Percentiles rank a stretch among this genome's conserved stretches.
These are phyloP conservation scores for Exophiala sp. DNA, from an alignment of 2,329 filamentous ascomycete genomes.

Conservation along the genomic window DNA sequence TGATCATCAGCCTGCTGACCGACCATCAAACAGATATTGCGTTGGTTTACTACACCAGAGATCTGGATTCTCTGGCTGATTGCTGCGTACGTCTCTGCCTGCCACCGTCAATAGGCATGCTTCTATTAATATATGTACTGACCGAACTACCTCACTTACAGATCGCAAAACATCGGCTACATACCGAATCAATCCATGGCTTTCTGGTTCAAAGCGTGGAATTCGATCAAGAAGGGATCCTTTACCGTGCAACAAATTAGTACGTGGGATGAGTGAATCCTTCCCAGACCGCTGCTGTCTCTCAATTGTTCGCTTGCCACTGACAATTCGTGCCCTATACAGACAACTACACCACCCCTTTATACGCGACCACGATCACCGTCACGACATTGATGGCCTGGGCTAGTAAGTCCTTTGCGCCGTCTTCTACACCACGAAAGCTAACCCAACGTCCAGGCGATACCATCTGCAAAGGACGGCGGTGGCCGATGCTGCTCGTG, in stretches of 20 bases:
- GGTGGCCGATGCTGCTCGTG: slow-evolving; percentile 1
- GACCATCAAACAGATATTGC: not conserved
- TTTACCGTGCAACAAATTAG: slow-evolving; percentile 3
- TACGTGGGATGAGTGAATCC: not conserved
- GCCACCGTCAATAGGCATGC: no score
- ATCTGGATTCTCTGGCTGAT: slow-evolving; percentile 4
- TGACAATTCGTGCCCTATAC: no score
- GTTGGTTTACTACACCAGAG: not conserved
- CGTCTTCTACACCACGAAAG: no score
- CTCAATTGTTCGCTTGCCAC: no score
- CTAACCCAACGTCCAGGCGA: not conserved
- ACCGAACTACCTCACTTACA: no score
- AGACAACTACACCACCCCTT: slow-evolving; percentile 3
- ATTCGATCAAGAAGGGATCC: not conserved
- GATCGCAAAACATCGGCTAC: not conserved
- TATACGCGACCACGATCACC: not conserved
- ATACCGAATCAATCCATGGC: not conserved
- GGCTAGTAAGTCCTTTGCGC: not conserved
- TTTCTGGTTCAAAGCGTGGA: slow-evolving; percentile 6
- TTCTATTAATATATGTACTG: no score
- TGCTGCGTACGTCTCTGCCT: not conserved
- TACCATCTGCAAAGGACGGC: not conserved
- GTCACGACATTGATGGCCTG: not conserved
- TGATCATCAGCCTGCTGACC: not conserved
- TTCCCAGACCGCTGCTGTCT: no score